These are phyloP conservation scores for Cladosporium sp. DNA, from an alignment of 2,329 filamentous ascomycete genomes.

Conservation along the genomic window DNA sequence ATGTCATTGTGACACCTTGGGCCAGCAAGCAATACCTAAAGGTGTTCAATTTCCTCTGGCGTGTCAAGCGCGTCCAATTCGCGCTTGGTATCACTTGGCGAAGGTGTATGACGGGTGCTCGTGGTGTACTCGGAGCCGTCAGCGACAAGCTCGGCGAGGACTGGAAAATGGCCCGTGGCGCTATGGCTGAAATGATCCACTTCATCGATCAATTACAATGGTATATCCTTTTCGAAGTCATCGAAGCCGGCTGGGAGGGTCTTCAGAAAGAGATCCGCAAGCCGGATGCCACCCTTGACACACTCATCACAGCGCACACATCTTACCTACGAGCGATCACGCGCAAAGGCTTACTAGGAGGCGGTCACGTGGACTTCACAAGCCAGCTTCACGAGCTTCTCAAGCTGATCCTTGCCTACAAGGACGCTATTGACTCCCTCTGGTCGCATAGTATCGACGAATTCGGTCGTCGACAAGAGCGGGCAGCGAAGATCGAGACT, in stretches of 20 bases:
- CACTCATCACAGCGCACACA: conserved; percentile 87
- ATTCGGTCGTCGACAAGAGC: conserved; percentile 86
- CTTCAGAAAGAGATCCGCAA: conserved; percentile 71
- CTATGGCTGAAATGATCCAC: conserved; percentile 96
- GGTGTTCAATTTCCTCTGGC: conserved; percentile 98
- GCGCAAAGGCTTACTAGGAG: conserved; percentile 87
- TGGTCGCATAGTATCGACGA: conserved; percentile 95
- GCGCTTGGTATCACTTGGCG: conserved; percentile 87
- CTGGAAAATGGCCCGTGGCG: conserved; percentile 87
- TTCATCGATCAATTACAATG: conserved; percentile 97
- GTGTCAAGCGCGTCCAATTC: conserved; percentile 96
- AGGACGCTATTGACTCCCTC: conserved; percentile 86
- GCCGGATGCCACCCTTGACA: conserved; percentile 86
- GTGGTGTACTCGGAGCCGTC: conserved; percentile 79
- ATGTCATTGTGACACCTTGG: conserved; percentile 95
- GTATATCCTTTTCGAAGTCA: conserved; percentile 98
- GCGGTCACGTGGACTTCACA: conserved; percentile 66
- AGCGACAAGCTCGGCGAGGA: conserved; percentile 59
- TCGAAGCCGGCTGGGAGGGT: conserved; percentile 91
- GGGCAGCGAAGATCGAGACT: conserved; percentile 66
- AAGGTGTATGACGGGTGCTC: conserved; percentile 88
- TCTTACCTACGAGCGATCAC: conserved; percentile 92
- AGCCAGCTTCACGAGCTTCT: conserved; percentile 87
- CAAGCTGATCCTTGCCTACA: conserved; percentile 89
- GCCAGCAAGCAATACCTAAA: conserved; percentile 95